Evolutionary conservation across 805 yeast genomes (phyloP).

Genomic region (Kodamaea laetipori): DNA sequence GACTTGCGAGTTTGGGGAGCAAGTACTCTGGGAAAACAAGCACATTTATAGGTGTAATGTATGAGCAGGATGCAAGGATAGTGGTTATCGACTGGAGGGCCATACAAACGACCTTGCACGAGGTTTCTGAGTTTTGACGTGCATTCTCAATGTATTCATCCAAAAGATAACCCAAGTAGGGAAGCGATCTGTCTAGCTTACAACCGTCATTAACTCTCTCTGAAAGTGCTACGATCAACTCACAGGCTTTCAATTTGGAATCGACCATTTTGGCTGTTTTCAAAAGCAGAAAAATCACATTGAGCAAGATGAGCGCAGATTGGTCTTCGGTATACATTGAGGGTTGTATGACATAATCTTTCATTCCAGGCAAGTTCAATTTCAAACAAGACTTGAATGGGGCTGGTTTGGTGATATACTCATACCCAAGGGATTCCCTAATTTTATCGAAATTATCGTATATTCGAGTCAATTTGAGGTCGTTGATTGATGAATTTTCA

Average conservation of each 20-base stretch:
- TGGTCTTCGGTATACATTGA: constrained; percentile 33
- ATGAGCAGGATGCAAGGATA: constrained; percentile 60
- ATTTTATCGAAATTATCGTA: constrained; percentile 58
- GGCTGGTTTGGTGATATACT: constrained; percentile 16
- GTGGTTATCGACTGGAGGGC: constrained; percentile 71
- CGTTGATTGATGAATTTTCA: constrained; percentile 31
- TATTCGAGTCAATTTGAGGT: constrained; percentile 50
- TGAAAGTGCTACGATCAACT: constrained; percentile 71
- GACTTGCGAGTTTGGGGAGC: constrained; percentile 59
- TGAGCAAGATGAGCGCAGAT: constrained; percentile 59
- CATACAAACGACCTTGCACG: constrained; percentile 63
- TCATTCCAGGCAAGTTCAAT: constrained; percentile 56
- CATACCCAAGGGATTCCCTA: constrained; percentile 24
- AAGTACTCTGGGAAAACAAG: constrained; percentile 80
- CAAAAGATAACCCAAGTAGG: constrained; percentile 71
- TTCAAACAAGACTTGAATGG: constrained; percentile 21
- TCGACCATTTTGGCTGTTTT: constrained; percentile 62
- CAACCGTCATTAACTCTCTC: constrained; percentile 80
- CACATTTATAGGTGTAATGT: constrained; percentile 72
- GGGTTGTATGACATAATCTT: constrained; percentile 43
- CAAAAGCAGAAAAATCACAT: constrained; percentile 46
- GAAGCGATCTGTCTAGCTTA: constrained; percentile 82
- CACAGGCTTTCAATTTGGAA: constrained; percentile 69
- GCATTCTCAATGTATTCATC: constrained; percentile 52
- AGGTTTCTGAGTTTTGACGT: constrained; percentile 16